Evolutionary conservation across 106 monocot genomes (phyloP), one percentile per base, ranked within the genome.

Genomic region (Allium cepa): DNA sequence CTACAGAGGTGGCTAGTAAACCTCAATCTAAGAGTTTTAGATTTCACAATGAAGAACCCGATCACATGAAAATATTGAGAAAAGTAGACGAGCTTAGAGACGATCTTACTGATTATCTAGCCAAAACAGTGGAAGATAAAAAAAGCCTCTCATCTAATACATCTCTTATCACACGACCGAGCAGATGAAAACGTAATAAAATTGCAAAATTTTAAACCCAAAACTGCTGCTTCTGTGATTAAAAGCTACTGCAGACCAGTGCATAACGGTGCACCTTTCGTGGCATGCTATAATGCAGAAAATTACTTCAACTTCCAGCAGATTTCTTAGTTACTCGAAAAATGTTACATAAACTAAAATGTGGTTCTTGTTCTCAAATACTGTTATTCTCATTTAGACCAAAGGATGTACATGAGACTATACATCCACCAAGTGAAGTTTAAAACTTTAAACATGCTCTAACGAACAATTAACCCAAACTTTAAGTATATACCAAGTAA

Each of bases 31-130:
- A 60, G 58, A 61, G 11, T 11, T 11, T 15, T 15, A 55, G 53
- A 55, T 12, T 8, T 74, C 9, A 72, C 72, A 56, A 48, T 71
- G 15, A 69, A 22, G 66, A 82, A 62, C 67, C 58, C 28, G 70
- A 81, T 68, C 79, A 77, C 4, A 62, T 74, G 46, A 73, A 80
- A 64, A 83, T 94, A 58, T 22, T 94, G 69, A 79, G 36, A 27
- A 84, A 73, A 75, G 82, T 94, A 7, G 90, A 94, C 67, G 82
- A 86, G 60, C 70, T 94, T 56, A 83, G 81, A 73, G 69, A 82
- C 17, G 84, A 94, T 49, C 79, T 94, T 13, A 72, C 46, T 53
- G 78, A 73, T 67, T 68, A 81, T 46, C 79, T 74, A 55, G 67
- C 28, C 12, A 72, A 69, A 52, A 66, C 71, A 51, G 66, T 53